Percentiles rank a stretch among this genome's conserved stretches.
Evolutionary conservation across 768 basidiomycete species (phyloP).

Genomic region (Pseudohyphozyma bogoriensis): DNA sequence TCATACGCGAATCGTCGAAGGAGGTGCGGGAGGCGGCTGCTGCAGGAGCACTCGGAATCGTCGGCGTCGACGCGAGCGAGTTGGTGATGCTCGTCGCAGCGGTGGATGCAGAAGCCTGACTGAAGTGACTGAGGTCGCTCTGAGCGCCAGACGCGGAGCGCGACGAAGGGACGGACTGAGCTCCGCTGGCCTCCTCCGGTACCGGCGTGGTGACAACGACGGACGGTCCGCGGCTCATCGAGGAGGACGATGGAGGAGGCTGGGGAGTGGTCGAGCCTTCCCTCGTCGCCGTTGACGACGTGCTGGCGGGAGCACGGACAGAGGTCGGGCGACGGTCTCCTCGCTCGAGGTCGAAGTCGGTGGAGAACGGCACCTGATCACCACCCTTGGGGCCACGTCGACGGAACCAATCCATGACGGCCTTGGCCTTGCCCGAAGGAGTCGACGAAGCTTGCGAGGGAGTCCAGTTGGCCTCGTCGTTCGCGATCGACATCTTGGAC

Average conservation of each 20-base stretch:
- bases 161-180: conserved; percentile 4
- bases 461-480: conserved; percentile 27
- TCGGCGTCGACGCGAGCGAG: background rate
- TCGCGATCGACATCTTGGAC: background rate
- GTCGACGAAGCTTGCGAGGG: conserved; percentile 9
- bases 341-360: conserved; percentile 23
- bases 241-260: conserved; percentile 27
- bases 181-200: background rate
- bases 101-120: conserved; percentile 1
- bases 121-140: conserved; percentile 12
- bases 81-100: conserved; percentile 16
- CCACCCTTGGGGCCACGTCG: conserved; percentile 36
- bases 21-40: conserved; percentile 25
- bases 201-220: conserved; percentile 4
- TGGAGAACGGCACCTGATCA: conserved; percentile 5
- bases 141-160: conserved; percentile 9
- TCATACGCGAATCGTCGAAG: conserved; percentile 46
- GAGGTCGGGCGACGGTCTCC: background rate
- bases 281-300: background rate
- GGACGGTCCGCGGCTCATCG: too few species aligned
- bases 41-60: too few species aligned
- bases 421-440: conserved; percentile 73
- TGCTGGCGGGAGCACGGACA: background rate
- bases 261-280: conserved; percentile 11
- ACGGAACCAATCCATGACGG: conserved; percentile 97